Conservation (phyloP, 1,284 basidiomycete species). For the Porphyrellus sp. region DNA sequence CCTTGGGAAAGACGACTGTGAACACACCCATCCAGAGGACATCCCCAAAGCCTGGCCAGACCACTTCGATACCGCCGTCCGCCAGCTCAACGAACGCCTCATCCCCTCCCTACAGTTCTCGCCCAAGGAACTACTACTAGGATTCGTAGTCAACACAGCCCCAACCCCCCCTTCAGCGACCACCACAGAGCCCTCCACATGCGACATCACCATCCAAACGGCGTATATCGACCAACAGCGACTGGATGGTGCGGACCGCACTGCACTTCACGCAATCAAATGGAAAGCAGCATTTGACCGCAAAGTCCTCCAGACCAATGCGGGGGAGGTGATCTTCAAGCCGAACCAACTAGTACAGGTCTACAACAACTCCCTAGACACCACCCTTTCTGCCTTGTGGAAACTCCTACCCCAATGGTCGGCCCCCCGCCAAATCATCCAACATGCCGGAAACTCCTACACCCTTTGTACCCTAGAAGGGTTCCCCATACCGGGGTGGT, state of each 20-base stretch:
- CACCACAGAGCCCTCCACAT: not conserved
- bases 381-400: not conserved
- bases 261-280: not conserved
- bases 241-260: not conserved
- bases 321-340: not conserved
- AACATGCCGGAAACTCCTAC: not conserved
- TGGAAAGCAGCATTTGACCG: not conserved
- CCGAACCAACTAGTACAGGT: not conserved
- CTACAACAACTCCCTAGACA: not conserved
- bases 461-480: not conserved
- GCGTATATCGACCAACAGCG: not conserved
- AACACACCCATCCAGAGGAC: slow-evolving; percentile 8
- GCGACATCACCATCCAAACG: not conserved
- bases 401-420: not conserved
- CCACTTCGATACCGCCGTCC: slow-evolving; percentile 33
- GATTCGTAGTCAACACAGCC: slow-evolving; percentile 28
- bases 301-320: not conserved
- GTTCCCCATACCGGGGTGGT: not conserved
- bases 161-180: not conserved
- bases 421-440: not conserved
- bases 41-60: slow-evolving; percentile 33
- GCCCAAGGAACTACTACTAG: slow-evolving; percentile 33
- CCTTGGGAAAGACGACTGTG: slow-evolving; percentile 31
- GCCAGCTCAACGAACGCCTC: slow-evolving; percentile 27
- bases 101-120: slow-evolving; percentile 21